phyloP scores from a whole-genome alignment of 352 stramenopile species.

The Phytopythium vexans region DNA sequence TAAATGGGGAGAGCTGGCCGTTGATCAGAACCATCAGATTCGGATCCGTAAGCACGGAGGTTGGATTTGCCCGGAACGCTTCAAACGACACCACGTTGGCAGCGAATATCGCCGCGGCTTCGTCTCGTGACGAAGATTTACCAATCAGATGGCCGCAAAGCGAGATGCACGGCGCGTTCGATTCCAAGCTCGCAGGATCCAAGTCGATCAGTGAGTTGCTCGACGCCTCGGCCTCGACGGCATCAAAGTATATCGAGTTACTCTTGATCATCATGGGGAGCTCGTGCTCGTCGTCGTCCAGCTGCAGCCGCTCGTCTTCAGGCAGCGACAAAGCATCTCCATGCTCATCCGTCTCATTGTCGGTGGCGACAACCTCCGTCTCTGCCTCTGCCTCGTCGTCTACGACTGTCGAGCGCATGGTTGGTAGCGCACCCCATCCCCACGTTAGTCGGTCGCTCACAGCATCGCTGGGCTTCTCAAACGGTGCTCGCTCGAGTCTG shows the following conservation, averaged over 20 bases:
- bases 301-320: background rate
- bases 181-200: constrained; percentile 3
- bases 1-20: constrained; percentile 55
- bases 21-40: constrained; percentile 63
- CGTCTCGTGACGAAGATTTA: constrained; percentile 32
- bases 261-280: constrained; percentile 58
- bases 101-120: constrained; percentile 53
- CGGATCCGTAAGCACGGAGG: constrained; percentile 43
- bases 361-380: background rate
- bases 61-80: constrained; percentile 41
- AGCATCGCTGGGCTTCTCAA: constrained; percentile 7
- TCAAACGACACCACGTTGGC: constrained; percentile 71
- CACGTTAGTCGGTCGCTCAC: constrained; percentile 45
- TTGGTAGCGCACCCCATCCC: constrained; percentile 49
- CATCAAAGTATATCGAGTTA: constrained; percentile 78
- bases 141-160: constrained; percentile 66
- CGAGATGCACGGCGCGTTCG: constrained; percentile 64
- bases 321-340: background rate
- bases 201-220: constrained; percentile 6
- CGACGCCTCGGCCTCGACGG: constrained; percentile 41
- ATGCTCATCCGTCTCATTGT: background rate
- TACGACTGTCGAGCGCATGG: constrained; percentile 16
- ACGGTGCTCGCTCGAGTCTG: constrained; percentile 2
- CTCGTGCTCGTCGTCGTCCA: constrained; percentile 15
- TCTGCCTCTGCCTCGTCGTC: constrained; percentile 8